phyloP scores from a whole-genome alignment of 225 moss, liverwort and hornwort species.

The Sphagnum tenellum region DNA sequence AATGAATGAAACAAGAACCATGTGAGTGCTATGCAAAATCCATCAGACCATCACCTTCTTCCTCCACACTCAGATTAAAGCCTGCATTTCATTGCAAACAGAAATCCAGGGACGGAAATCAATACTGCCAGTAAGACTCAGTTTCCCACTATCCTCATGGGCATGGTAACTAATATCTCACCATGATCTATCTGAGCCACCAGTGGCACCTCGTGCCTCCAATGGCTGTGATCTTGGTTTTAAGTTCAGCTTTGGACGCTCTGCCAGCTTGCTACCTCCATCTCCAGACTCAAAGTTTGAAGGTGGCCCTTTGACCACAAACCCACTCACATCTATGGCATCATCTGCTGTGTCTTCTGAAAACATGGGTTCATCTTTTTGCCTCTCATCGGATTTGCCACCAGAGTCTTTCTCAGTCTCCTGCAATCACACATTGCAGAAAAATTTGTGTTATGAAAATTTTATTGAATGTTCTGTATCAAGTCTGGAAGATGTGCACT shows the following conservation, averaged over 20 bases:
- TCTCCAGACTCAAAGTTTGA: conserved; percentile 37
- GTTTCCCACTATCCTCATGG: neutral
- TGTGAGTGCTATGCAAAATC: too few species aligned
- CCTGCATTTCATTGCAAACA: too few species aligned
- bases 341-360: conserved; percentile 29
- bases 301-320: conserved; percentile 8
- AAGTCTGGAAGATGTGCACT: too few species aligned
- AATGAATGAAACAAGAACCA: too few species aligned
- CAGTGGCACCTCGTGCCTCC: conserved; percentile 47
- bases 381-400: conserved; percentile 45
- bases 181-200: conserved; percentile 82
- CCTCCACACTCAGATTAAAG: too few species aligned
- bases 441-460: too few species aligned
- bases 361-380: conserved; percentile 46
- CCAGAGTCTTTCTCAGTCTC: conserved; percentile 35
- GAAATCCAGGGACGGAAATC: too few species aligned
- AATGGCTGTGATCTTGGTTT: conserved; percentile 82
- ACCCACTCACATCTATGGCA: conserved; percentile 33
- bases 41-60: too few species aligned
- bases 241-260: conserved; percentile 86
- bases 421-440: conserved; percentile 6
- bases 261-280: conserved; percentile 48
- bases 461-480: too few species aligned
- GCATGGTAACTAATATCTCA: conserved; percentile 10
- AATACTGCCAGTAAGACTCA: neutral